phyloP scores from a whole-genome alignment of 2,329 filamentous ascomycete genomes.

The Cucurbitaria berberidis region DNA sequence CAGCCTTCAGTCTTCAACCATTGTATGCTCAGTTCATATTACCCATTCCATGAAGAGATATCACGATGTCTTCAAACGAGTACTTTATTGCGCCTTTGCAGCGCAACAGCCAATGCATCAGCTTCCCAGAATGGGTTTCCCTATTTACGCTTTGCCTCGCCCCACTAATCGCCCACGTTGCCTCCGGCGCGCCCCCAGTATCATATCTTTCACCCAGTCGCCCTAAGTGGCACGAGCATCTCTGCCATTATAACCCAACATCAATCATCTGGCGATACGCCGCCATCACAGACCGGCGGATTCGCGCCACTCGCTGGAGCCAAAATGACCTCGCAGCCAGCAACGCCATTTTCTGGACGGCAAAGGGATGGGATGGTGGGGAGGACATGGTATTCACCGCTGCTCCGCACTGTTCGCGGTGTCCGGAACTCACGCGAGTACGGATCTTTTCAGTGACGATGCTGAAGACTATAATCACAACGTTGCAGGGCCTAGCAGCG shows the following conservation, averaged over 20 bases:
- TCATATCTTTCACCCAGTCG: constrained; percentile 20
- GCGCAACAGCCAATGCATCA: constrained; percentile 12
- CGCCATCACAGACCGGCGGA: constrained; percentile 43
- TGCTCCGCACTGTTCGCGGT: constrained; percentile 2
- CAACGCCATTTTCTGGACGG: constrained; percentile 48
- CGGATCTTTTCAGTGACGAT: constrained; percentile 11
- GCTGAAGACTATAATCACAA: constrained; percentile 20
- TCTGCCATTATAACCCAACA: constrained; percentile 46
- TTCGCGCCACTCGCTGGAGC: constrained; percentile 39
- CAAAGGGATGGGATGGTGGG: constrained; percentile 43
- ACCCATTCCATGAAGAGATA: not conserved
- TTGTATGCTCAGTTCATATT: not conserved
- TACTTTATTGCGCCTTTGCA: constrained; percentile 6
- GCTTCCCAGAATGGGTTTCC: constrained; percentile 39
- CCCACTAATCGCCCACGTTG: constrained; percentile 42
- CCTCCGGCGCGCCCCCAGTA: constrained; percentile 28
- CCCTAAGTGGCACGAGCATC: constrained; percentile 39
- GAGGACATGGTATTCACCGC: constrained; percentile 24
- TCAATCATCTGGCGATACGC: constrained; percentile 50
- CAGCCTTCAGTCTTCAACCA: too few relatives aligned
- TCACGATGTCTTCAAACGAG: not conserved
- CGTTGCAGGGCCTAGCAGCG: constrained; percentile 19
- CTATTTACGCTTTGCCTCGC: constrained; percentile 42
- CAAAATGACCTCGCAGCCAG: constrained; percentile 35
- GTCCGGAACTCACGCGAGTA: constrained; percentile 8